These are phyloP conservation scores for Cladophialophora psammophila DNA, from an alignment of 2,329 filamentous ascomycete species.

Conservation along the genomic window DNA sequence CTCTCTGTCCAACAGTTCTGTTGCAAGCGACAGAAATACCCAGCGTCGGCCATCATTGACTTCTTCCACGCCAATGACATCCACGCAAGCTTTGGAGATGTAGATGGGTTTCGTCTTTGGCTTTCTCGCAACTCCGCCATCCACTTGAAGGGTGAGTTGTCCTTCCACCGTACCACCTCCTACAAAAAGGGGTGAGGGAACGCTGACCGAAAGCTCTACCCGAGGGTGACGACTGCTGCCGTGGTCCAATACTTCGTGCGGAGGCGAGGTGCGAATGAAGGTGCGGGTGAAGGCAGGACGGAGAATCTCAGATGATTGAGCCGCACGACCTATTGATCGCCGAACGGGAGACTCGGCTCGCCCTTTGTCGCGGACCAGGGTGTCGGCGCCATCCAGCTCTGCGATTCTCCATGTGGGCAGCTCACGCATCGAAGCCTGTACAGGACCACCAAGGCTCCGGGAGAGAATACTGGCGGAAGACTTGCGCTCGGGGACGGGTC, in stretches of 20 bases:
- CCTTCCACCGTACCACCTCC: slow-evolving; percentile 64
- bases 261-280: slow-evolving; percentile 55
- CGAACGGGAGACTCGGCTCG: slow-evolving; percentile 59
- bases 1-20: slow-evolving; percentile 58
- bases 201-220: slow-evolving; percentile 57
- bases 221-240: slow-evolving; percentile 58
- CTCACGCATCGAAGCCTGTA: slow-evolving; percentile 36
- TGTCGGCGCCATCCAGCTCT: slow-evolving; percentile 27
- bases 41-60: slow-evolving; percentile 54
- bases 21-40: slow-evolving; percentile 61
- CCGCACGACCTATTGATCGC: slow-evolving; percentile 51
- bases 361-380: slow-evolving; percentile 53
- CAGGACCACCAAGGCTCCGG: slow-evolving; percentile 27
- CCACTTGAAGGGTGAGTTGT: slow-evolving; percentile 56
- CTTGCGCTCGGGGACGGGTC: slow-evolving; percentile 36
- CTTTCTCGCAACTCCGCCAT: slow-evolving; percentile 53
- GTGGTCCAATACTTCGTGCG: slow-evolving; percentile 59
- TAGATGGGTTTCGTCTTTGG: slow-evolving; percentile 51
- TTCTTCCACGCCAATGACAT: slow-evolving; percentile 62
- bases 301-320: slow-evolving; percentile 51
- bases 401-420: slow-evolving; percentile 40
- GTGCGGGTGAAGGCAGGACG: slow-evolving; percentile 57
- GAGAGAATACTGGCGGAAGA: slow-evolving; percentile 39
- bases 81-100: slow-evolving; percentile 59
- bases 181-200: slow-evolving; percentile 61